Base-by-base conservation (phyloP, 371 early-diverging fungal species). In the Mucor lusitanicus region DNA sequence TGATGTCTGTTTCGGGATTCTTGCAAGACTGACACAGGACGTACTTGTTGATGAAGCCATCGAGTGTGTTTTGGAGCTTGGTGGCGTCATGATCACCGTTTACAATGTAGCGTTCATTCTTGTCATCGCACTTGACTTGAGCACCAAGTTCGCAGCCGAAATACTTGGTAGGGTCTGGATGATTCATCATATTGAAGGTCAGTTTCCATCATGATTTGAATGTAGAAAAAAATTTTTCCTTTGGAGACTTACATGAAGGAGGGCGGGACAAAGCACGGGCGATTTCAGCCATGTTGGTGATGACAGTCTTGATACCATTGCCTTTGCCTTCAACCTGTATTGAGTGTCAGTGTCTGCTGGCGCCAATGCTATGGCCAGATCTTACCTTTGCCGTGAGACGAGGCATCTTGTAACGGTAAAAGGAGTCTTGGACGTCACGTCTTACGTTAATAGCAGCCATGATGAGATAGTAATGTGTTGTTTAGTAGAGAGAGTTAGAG, bases 391-490 rank as follows among this genome's bases (percentile, higher is more conserved):
- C 82, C 68, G 90, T 82, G 65, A 97, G 85, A 72, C 85, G 88
- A 63, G 99, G 99, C 99, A 99, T 99, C 87, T 99, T 99, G 91
- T 99, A 99, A 66, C 99, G 94, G 84, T 99, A 98, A 83, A 96
- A 99, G 63, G 91, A 81, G 84, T 99, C 99, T 64, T 93, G 86
- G 72, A 88, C 88, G 77, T 94, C 92, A 77, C 94, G 88, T 70
- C 92, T 86, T 78, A 95, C 94, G 81, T 95, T 95, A 69, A 94
- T 79, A 71, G 87, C 81, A 80, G 91, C 87, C 92, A 92, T 94
- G 77, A 70, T 92, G 72, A 73, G 74, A 55, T 59, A 69, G 58
- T 25, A 42, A 46, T 55, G 56, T 28, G 32, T 63, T 39, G 37
- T 54, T 66, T 19, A 61, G 32, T 25, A 55, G 33, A 44, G 12